These are phyloP conservation scores for Acacia crassicarpa DNA, from an alignment of 306 rosid species.

Conservation along the genomic window DNA sequence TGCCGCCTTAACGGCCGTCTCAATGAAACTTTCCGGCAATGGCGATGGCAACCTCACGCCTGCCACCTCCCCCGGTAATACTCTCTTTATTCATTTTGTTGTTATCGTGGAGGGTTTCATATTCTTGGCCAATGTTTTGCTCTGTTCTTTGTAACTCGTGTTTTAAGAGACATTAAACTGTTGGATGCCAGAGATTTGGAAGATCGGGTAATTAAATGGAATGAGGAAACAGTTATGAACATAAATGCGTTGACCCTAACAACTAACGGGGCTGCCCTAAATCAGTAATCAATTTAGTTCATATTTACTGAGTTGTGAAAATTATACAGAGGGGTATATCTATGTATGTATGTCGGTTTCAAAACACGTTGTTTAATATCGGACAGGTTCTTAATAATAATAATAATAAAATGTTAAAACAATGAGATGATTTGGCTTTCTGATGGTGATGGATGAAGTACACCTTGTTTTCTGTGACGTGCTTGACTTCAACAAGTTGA, in stretches of 20 bases:
- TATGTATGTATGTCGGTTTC: too few species aligned
- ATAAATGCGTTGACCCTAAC: neutral
- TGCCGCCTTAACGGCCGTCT: conserved; percentile 65
- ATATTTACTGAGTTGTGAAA: too few species aligned
- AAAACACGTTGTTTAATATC: neutral
- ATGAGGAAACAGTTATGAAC: neutral
- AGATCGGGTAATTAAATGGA: neutral
- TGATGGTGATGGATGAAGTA: neutral
- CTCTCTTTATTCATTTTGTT: too few species aligned
- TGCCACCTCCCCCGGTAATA: conserved; percentile 74
- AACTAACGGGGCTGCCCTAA: too few species aligned
- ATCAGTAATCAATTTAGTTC: neutral
- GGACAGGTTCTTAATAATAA: too few species aligned
- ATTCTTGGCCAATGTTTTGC: neutral
- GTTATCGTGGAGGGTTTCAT: neutral
- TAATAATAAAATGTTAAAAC: neutral
- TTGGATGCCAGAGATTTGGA: neutral
- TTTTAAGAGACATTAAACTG: neutral
- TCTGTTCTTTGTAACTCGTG: neutral
- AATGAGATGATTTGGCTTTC: neutral
- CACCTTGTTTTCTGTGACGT: neutral
- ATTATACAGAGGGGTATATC: too few species aligned
- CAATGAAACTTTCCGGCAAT: conserved; percentile 50
- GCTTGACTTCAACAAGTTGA: neutral
- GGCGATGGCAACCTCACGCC: conserved; percentile 82